These are phyloP conservation scores for Alternaria conjuncta DNA, from an alignment of 2,329 filamentous ascomycete genomes.

Conservation along the genomic window DNA sequence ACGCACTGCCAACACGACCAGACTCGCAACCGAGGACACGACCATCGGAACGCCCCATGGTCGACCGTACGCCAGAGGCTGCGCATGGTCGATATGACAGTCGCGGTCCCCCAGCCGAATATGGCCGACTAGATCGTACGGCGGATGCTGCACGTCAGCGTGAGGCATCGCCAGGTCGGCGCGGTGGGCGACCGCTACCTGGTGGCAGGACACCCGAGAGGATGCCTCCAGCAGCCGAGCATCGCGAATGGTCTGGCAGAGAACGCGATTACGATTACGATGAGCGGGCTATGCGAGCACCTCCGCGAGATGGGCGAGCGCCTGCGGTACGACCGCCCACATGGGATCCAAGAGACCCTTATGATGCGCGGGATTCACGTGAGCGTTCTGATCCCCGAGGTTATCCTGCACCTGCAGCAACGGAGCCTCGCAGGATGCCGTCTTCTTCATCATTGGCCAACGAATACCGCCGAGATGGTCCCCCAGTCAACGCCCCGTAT, in stretches of 20 bases:
- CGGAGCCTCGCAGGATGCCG: conserved; percentile 32
- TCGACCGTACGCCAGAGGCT: conserved; percentile 37
- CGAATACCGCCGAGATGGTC: conserved; percentile 39
- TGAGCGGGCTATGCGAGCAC: conserved; percentile 43
- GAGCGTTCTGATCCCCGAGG: conserved; percentile 42
- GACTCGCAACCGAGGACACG: conserved; percentile 60
- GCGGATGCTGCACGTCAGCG: conserved; percentile 47
- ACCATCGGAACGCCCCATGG: conserved; percentile 36
- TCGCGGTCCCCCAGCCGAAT: conserved; percentile 46
- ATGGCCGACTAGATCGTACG: conserved; percentile 54
- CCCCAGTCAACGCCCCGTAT: conserved; percentile 24
- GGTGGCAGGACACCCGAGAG: conserved; percentile 48
- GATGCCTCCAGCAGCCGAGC: conserved; percentile 28
- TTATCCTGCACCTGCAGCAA: conserved; percentile 22
- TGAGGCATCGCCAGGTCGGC: conserved; percentile 51
- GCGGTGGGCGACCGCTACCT: conserved; percentile 36
- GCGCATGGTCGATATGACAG: conserved; percentile 41
- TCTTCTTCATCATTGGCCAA: conserved; percentile 27
- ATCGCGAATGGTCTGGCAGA: conserved; percentile 40
- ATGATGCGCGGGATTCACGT: conserved; percentile 37
- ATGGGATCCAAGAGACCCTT: conserved; percentile 37
- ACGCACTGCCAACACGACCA: conserved; percentile 63
- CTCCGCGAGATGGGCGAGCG: conserved; percentile 40
- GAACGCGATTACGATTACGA: conserved; percentile 49
- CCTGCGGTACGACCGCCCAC: conserved; percentile 28